phyloP scores from a whole-genome alignment of 257 asterid genomes.

The Parsonsia alboflavescens region DNA sequence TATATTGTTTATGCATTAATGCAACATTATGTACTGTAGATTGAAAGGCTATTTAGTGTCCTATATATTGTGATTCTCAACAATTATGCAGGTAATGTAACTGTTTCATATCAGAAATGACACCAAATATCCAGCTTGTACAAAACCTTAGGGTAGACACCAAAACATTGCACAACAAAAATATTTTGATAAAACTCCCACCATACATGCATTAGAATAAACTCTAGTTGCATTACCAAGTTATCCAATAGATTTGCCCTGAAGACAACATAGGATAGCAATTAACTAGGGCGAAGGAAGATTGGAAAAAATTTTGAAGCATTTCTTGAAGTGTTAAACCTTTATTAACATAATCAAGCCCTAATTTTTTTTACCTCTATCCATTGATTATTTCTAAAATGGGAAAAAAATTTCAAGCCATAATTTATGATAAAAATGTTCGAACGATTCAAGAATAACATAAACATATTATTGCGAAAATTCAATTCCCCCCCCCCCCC shows the following conservation, averaged over 20 bases:
- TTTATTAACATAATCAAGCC: not conserved
- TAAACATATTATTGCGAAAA: too few species aligned
- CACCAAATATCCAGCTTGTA: not conserved
- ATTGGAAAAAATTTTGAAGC: not conserved
- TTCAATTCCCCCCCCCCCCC: too few species aligned
- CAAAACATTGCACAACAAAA: not conserved
- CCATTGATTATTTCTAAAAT: too few species aligned
- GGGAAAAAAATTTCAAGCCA: too few species aligned
- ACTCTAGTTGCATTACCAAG: not conserved
- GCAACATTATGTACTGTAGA: not conserved
- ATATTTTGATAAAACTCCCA: not conserved
- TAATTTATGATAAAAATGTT: too few species aligned
- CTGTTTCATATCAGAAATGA: not conserved
- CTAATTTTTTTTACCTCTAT: too few species aligned
- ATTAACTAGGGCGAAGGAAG: too few species aligned
- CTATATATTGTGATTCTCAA: not conserved
- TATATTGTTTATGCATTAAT: not conserved
- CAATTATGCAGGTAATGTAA: not conserved
- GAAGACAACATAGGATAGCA: too few species aligned
- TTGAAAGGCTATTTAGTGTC: not conserved
- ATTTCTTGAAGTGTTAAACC: not conserved
- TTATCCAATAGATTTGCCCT: too few species aligned
- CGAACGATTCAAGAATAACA: too few species aligned
- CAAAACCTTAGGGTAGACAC: not conserved
- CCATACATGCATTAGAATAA: not conserved